Evolutionary conservation across 2,329 filamentous ascomycete species (phyloP).

Genomic region (Penicillium sclerotigenum): DNA sequence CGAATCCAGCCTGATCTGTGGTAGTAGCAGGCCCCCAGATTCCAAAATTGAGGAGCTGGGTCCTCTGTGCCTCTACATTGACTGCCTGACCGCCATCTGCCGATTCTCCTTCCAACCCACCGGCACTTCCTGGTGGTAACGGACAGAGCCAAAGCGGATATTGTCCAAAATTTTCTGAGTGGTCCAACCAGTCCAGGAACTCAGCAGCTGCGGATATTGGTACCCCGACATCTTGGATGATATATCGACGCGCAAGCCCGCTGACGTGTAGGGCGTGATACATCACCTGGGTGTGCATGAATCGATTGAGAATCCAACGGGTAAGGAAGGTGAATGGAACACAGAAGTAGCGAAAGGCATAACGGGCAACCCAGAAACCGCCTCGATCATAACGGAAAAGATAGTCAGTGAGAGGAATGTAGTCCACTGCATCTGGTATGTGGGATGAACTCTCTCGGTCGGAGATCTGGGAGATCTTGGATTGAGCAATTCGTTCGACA

Average conservation of each 20-base stretch:
- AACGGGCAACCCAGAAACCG: constrained; percentile 62
- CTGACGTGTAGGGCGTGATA: constrained; percentile 62
- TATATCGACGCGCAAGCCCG: constrained; percentile 53
- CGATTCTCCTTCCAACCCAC: constrained; percentile 7
- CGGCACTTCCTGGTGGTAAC: constrained; percentile 6
- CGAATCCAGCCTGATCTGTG: constrained; percentile 54
- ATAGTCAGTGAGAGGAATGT: constrained; percentile 37
- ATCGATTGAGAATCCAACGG: constrained; percentile 58
- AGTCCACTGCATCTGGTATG: constrained; percentile 16
- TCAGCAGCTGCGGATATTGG: constrained; percentile 52
- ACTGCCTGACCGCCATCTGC: neutral
- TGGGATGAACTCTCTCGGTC: neutral
- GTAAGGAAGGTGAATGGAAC: constrained; percentile 60
- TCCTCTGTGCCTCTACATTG: neutral
- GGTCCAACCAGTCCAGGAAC: constrained; percentile 54
- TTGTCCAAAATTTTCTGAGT: constrained; percentile 40
- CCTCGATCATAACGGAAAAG: constrained; percentile 56
- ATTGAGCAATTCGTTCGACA: constrained; percentile 28
- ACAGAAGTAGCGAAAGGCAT: constrained; percentile 60
- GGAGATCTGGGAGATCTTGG: neutral
- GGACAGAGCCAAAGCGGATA: constrained; percentile 62
- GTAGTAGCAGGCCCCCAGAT: constrained; percentile 75
- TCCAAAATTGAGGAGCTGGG: constrained; percentile 53
- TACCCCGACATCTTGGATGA: constrained; percentile 62
- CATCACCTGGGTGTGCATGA: constrained; percentile 60